A percentile compares a stretch with the other conserved stretches of the same genome.
Evolutionary conservation across 768 basidiomycete species (phyloP).

Genomic region (Cystofilobasidium bisporidii): DNA sequence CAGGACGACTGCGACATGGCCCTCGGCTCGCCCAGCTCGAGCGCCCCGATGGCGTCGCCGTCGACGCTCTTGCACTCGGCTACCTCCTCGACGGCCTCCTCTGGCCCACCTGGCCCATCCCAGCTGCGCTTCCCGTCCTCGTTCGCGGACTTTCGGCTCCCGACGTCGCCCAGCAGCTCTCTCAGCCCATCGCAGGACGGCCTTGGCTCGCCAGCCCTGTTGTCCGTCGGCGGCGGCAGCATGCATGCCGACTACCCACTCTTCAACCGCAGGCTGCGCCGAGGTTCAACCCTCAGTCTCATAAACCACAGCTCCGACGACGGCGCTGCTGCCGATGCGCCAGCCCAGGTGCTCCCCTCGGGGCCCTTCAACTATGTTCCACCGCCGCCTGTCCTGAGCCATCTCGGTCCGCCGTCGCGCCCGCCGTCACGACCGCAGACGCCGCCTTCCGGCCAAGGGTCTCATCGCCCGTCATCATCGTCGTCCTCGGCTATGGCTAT

Average conservation of each 20-base stretch:
- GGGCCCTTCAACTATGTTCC: not conserved
- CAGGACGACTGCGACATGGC: no score
- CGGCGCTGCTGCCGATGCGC: not conserved
- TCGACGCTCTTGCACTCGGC: not conserved
- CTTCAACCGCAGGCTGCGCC: not conserved
- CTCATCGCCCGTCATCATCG: not conserved
- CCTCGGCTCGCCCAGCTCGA: no score
- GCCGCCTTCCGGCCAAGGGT: not conserved
- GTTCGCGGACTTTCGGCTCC: not conserved
- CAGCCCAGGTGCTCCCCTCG: not conserved
- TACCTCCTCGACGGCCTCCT: not conserved
- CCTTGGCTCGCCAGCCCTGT: not conserved
- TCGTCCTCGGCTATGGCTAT: not conserved
- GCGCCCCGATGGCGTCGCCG: not conserved
- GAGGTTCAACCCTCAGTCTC: not conserved
- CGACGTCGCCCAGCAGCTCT: not conserved
- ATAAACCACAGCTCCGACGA: not conserved
- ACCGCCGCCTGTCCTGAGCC: not conserved
- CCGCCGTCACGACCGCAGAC: not conserved
- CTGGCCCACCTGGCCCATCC: not conserved
- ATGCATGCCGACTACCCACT: not conserved
- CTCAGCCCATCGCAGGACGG: not conserved
- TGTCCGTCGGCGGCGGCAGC: not conserved
- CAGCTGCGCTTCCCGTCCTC: conserved; percentile 1
- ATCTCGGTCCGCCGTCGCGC: not conserved